phyloP scores from a whole-genome alignment of 441 rosid genomes.

The Syzygium malaccense region DNA sequence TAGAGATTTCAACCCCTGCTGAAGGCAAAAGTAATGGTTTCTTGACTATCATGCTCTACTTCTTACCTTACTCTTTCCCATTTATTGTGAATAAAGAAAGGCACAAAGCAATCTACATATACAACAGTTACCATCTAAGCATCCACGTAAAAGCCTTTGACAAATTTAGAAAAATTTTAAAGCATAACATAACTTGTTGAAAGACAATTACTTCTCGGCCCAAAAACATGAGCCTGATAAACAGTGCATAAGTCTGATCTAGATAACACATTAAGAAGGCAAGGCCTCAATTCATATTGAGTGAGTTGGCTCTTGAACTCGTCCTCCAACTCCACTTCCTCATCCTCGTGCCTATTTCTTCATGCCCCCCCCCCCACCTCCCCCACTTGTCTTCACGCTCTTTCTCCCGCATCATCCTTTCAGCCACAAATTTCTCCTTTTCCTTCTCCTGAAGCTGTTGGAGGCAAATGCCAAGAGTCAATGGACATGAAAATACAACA shows the following conservation, averaged over 20 bases:
- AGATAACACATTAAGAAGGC: too few relatives aligned
- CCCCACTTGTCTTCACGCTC: conserved; percentile 42
- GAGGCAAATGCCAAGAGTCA: neutral
- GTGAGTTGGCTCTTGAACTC: conserved; percentile 33
- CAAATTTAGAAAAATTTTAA: neutral
- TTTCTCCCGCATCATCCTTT: conserved; percentile 55
- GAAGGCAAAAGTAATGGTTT: too few relatives aligned
- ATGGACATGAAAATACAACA: neutral
- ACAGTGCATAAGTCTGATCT: too few relatives aligned
- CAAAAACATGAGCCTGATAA: too few relatives aligned
- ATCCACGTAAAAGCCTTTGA: too few relatives aligned
- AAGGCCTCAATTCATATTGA: neutral
- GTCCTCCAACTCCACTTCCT: conserved; percentile 50
- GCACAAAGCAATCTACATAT: too few relatives aligned
- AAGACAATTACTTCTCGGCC: too few relatives aligned
- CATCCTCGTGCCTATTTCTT: conserved; percentile 53
- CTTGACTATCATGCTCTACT: too few relatives aligned
- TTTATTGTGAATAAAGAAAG: too few relatives aligned
- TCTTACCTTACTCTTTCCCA: too few relatives aligned
- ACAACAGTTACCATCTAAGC: too few relatives aligned
- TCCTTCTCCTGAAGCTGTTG: conserved; percentile 46
- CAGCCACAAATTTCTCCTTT: conserved; percentile 46
- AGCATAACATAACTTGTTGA: neutral
- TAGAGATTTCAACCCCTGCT: too few relatives aligned
- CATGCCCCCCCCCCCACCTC: conserved; percentile 10